Evolutionary conservation across 345 rosid genomes (phyloP).

Genomic region (Firmiana major): DNA sequence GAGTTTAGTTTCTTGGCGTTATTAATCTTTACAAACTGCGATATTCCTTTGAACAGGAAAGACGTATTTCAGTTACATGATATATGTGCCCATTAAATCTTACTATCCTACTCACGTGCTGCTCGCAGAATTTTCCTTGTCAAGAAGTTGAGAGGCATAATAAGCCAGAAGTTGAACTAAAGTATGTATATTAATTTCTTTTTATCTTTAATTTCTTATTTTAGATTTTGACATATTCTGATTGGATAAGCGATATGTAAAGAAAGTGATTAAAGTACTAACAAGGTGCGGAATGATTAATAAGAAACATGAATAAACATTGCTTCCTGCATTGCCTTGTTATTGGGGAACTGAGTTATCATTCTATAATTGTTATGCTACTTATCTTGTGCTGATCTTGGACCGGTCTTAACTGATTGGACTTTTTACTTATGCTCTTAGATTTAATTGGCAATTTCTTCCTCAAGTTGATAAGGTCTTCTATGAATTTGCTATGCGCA

Average conservation of each 20-base stretch:
- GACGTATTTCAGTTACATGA: constrained; percentile 3
- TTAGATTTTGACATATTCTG: not conserved
- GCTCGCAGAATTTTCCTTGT: constrained; percentile 89
- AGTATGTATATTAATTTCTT: constrained; percentile 51
- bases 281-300: not conserved
- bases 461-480: not conserved
- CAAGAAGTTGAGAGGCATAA: constrained; percentile 99
- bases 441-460: not conserved
- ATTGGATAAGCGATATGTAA: not conserved
- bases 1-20: not conserved
- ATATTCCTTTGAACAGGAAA: not conserved
- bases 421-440: not conserved
- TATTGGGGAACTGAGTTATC: not conserved
- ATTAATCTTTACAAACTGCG: not conserved
- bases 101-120: constrained; percentile 13
- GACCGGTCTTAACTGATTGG: not conserved
- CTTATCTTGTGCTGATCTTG: not conserved
- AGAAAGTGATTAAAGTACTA: not conserved
- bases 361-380: not conserved
- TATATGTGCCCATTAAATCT: constrained; percentile 9
- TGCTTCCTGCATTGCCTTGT: not conserved
- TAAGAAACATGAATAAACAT: not conserved
- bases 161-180: constrained; percentile 97
- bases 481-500: not conserved
- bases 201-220: not conserved